A percentile compares a stretch with the other conserved stretches of the same genome.
phyloP scores from a whole-genome alignment of 2,329 filamentous ascomycete species.

The Paraphaeosphaeria sporulosa region DNA sequence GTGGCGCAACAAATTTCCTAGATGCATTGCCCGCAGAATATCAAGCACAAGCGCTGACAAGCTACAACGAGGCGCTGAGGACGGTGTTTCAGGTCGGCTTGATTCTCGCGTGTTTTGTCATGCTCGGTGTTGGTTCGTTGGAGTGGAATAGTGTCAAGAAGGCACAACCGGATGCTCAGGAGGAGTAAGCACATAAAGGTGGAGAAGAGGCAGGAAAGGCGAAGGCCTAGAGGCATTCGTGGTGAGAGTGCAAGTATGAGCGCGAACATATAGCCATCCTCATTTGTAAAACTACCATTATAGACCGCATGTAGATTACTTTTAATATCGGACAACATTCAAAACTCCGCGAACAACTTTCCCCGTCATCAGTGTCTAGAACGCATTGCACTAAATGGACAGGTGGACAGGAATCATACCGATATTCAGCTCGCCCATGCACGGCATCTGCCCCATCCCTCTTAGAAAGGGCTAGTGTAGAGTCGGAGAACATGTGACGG shows the following conservation, averaged over 20 bases:
- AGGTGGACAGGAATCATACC: no score
- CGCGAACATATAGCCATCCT: no score
- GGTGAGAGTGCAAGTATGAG: not conserved
- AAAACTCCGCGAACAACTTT: no score
- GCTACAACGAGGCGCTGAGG: constrained; percentile 12
- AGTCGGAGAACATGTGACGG: no score
- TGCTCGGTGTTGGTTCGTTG: constrained; percentile 60
- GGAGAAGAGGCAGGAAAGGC: not conserved
- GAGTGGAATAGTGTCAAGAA: constrained; percentile 65
- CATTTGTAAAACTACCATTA: no score
- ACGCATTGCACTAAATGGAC: no score
- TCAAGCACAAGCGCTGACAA: not conserved
- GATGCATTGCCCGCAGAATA: not conserved
- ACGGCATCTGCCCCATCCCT: no score
- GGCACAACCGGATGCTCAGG: not conserved
- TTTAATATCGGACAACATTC: no score
- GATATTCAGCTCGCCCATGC: no score
- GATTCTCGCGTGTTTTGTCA: constrained; percentile 43
- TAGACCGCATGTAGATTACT: no score
- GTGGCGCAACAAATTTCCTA: constrained; percentile 6
- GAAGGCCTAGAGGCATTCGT: not conserved
- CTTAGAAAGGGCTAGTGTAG: no score
- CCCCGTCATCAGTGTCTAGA: no score
- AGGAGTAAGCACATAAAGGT: not conserved
- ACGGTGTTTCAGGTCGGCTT: constrained; percentile 60